phyloP scores from a whole-genome alignment of 2,329 filamentous ascomycete genomes.

The Pseudopithomyces maydicus region DNA sequence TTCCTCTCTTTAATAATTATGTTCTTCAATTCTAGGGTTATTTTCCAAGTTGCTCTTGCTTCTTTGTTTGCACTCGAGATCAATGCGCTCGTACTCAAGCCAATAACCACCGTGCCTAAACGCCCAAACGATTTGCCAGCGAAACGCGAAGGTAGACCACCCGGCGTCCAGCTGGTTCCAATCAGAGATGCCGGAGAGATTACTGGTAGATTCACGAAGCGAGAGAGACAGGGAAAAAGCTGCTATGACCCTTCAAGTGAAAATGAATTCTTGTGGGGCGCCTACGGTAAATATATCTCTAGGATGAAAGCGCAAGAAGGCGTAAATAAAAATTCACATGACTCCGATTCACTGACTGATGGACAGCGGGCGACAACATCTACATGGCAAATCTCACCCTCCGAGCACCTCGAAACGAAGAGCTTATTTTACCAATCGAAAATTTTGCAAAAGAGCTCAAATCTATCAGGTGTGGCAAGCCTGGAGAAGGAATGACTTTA shows the following conservation, averaged over 20 bases:
- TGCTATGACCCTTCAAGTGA: conserved; percentile 22
- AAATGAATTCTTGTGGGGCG: conserved; percentile 25
- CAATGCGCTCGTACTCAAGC: conserved; percentile 17
- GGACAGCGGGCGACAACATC: conserved; percentile 23
- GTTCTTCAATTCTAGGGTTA: conserved; percentile 19
- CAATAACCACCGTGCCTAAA: conserved; percentile 1
- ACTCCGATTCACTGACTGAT: neutral
- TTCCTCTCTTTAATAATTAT: conserved; percentile 9
- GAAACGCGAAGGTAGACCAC: neutral
- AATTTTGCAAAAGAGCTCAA: conserved; percentile 30
- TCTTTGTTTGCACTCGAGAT: conserved; percentile 16
- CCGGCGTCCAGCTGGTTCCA: conserved; percentile 16
- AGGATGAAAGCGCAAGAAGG: neutral
- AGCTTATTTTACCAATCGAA: conserved; percentile 27
- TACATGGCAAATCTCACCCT: conserved; percentile 31
- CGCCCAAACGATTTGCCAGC: neutral
- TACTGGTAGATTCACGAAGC: conserved; percentile 20
- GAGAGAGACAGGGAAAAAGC: conserved; percentile 20
- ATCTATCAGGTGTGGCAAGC: conserved; percentile 23
- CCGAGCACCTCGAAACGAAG: conserved; percentile 20
- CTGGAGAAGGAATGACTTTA: conserved; percentile 17
- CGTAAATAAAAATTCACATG: neutral
- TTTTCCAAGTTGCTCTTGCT: conserved; percentile 16
- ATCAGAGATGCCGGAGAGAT: conserved; percentile 21
- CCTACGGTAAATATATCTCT: conserved; percentile 19